phyloP scores from a whole-genome alignment of 2,329 filamentous ascomycete genomes.

The Sporothrix euskadiensis region DNA sequence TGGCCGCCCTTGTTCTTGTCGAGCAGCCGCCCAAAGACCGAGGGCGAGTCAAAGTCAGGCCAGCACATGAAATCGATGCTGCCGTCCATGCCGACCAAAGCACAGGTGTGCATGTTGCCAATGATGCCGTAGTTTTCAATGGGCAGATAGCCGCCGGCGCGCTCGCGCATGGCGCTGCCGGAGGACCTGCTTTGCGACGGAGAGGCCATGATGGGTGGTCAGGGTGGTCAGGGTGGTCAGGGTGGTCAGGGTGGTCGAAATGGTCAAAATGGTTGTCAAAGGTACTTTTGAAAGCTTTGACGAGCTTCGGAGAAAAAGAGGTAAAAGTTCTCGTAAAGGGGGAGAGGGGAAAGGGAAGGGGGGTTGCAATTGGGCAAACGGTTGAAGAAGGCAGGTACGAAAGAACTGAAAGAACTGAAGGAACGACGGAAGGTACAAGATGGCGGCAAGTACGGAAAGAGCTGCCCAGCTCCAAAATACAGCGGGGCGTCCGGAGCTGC shows the following conservation, averaged over 20 bases:
- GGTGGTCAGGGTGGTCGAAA: not conserved
- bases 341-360: too few relatives aligned
- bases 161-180: constrained; percentile 38
- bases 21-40: constrained; percentile 71
- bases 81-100: constrained; percentile 71
- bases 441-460: constrained; percentile 4
- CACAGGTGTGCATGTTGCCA: constrained; percentile 77
- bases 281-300: not conserved
- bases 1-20: constrained; percentile 74
- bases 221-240: not conserved
- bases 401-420: too few relatives aligned
- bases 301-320: not conserved
- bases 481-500: constrained; percentile 15
- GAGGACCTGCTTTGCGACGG: not conserved
- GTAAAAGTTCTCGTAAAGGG: not conserved
- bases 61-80: constrained; percentile 79
- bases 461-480: not conserved
- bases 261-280: not conserved
- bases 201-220: not conserved
- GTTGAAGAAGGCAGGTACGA: not conserved
- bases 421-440: not conserved
- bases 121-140: constrained; percentile 80
- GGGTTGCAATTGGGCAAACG: not conserved
- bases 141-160: constrained; percentile 53
- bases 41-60: constrained; percentile 78